These are phyloP conservation scores for Populus ilicifolia DNA, from an alignment of 345 rosid species.

Conservation along the genomic window DNA sequence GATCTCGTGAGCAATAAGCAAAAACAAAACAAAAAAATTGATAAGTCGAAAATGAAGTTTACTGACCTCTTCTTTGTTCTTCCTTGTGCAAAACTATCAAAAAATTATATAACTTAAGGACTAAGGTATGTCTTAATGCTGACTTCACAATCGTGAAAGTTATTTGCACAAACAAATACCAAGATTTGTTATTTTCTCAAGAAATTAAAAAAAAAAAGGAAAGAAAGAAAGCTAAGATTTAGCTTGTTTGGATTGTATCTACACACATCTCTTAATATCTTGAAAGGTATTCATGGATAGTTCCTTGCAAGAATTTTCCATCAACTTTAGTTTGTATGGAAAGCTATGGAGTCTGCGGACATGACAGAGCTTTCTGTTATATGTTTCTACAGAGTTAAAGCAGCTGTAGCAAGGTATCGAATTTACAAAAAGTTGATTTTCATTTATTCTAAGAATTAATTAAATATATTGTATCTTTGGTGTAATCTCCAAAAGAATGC, in stretches of 20 bases:
- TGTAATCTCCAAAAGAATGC: not conserved
- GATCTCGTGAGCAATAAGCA: constrained; percentile 20
- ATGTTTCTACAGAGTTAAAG: not conserved
- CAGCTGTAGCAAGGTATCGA: not conserved
- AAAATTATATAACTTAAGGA: constrained; percentile 17
- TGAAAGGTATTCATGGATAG: constrained; percentile 9
- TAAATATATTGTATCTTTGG: not conserved
- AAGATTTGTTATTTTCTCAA: too few relatives aligned
- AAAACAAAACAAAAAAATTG: not conserved
- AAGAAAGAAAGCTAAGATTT: too few relatives aligned
- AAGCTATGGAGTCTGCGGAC: not conserved
- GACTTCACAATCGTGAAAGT: not conserved
- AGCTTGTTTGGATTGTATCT: not conserved
- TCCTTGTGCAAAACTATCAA: not conserved
- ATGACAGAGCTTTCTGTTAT: not conserved
- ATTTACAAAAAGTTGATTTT: not conserved
- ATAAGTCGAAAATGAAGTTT: constrained; percentile 19
- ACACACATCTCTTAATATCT: not conserved
- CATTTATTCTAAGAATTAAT: not conserved
- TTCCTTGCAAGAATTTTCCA: not conserved
- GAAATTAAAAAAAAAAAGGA: not conserved
- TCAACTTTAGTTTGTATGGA: not conserved
- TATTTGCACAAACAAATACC: not conserved
- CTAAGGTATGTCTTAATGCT: constrained; percentile 1
- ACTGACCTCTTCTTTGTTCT: constrained; percentile 12